phyloP scores from a whole-genome alignment of 225 moss, liverwort and hornwort genomes.

The Polytrichum formosum region DNA sequence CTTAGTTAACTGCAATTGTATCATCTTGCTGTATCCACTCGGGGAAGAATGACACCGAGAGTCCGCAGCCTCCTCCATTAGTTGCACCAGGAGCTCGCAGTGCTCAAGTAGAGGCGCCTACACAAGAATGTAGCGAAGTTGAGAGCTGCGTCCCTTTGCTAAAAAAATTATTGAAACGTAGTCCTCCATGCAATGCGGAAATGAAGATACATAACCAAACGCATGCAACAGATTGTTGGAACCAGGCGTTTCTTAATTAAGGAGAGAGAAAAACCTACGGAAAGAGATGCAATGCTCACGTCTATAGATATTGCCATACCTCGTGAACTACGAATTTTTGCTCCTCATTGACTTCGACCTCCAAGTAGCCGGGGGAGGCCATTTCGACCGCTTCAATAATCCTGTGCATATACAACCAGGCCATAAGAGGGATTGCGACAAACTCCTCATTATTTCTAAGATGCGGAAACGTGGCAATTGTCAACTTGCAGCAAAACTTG shows the following conservation, averaged over 20 bases:
- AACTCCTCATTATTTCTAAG: not conserved
- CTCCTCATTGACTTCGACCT: conserved; percentile 76
- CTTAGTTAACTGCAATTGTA: conserved; percentile 66
- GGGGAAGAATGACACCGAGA: conserved; percentile 28
- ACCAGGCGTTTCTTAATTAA: too few species aligned
- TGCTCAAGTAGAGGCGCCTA: conserved; percentile 65
- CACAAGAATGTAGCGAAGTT: conserved; percentile 3
- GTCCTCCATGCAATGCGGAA: too few species aligned
- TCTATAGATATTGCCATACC: conserved; percentile 29
- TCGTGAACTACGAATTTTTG: conserved; percentile 62
- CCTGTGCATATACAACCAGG: conserved; percentile 21
- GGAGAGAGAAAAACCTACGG: not conserved
- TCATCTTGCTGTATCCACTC: conserved; percentile 27
- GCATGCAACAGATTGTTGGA: too few species aligned
- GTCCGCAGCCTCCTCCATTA: conserved; percentile 45
- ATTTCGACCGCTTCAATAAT: conserved; percentile 25
- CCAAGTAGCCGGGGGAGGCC: conserved; percentile 55
- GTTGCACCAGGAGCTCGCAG: conserved; percentile 60
- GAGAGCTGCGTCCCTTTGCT: not conserved
- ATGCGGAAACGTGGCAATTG: not conserved
- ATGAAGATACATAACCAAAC: too few species aligned
- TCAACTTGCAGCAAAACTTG: not conserved
- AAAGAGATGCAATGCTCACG: not conserved
- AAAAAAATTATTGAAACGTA: too few species aligned
- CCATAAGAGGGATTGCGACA: not conserved